Evolutionary conservation across 148 eudicot genomes (phyloP).

Genomic region (Camellia japonica): DNA sequence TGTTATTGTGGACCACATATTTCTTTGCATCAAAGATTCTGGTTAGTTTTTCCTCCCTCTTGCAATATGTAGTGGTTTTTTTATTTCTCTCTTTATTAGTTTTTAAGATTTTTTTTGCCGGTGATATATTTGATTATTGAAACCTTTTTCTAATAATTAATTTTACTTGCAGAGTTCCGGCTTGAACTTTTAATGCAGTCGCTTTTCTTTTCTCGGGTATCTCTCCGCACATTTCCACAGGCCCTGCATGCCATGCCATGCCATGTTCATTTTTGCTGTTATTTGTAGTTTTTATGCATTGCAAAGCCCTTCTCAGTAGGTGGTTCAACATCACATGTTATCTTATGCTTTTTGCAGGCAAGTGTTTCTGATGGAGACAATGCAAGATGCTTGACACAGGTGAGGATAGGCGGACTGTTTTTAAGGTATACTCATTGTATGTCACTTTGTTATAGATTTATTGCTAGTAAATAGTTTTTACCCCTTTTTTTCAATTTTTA

Average conservation of each 20-base stretch:
- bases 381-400: conserved; percentile 60
- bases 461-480: not conserved
- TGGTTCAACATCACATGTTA: not conserved
- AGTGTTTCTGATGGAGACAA: conserved; percentile 79
- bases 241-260: not conserved
- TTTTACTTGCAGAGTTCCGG: conserved; percentile 70
- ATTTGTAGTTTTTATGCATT: not conserved
- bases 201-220: conserved; percentile 84
- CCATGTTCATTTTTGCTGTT: not conserved
- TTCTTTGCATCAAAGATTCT: conserved; percentile 75
- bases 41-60: conserved; percentile 44
- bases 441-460: not conserved
- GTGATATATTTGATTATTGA: not conserved
- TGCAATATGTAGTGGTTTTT: conserved; percentile 2
- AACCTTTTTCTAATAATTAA: conserved; percentile 20
- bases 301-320: not conserved
- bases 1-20: conserved; percentile 82
- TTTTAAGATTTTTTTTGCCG: not conserved
- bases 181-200: conserved; percentile 97
- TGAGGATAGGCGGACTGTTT: conserved; percentile 81
- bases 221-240: not conserved
- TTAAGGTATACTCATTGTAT: conserved; percentile 45
- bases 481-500: not conserved
- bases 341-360: conserved; percentile 48
- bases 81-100: conserved; percentile 1